Evolutionary conservation across 2,329 filamentous ascomycete species (phyloP).

Genomic region (Aspergillus tubingensis): DNA sequence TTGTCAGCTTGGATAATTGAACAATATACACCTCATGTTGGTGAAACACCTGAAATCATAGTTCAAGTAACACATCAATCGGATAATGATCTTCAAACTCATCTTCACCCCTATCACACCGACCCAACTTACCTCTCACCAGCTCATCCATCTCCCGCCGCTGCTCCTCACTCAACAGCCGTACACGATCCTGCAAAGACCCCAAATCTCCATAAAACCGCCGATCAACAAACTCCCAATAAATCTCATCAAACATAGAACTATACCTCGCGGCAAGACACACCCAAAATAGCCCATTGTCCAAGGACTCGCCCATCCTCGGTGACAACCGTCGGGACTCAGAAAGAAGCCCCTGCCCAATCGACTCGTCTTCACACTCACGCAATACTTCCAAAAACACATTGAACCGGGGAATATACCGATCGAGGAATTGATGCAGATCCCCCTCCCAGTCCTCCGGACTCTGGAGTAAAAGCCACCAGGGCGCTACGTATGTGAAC

Average conservation of each 20-base stretch:
- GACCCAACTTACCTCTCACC: background rate
- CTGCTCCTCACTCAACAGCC: conserved; percentile 17
- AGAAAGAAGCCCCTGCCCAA: conserved; percentile 11
- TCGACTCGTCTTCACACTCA: conserved; percentile 21
- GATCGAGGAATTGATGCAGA: conserved; percentile 26
- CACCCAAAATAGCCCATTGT: conserved; percentile 30
- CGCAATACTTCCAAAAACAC: conserved; percentile 28
- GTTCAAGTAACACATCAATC: background rate
- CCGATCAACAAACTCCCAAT: conserved; percentile 27
- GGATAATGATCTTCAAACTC: background rate
- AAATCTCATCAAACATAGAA: conserved; percentile 31
- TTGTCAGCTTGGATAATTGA: background rate
- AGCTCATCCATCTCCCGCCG: conserved; percentile 8
- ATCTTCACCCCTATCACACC: background rate
- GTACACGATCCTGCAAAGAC: conserved; percentile 23
- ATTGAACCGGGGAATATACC: conserved; percentile 26
- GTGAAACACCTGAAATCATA: background rate
- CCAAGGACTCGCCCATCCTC: conserved; percentile 27
- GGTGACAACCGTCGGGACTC: conserved; percentile 22
- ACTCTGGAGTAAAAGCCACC: conserved; percentile 23
- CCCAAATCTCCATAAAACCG: conserved; percentile 22
- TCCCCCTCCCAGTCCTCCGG: conserved; percentile 23
- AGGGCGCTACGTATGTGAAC: conserved; percentile 23
- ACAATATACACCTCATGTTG: no score
- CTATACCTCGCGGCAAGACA: conserved; percentile 28